Percentiles rank a stretch among this genome's conserved stretches.
phyloP scores from a whole-genome alignment of 345 rosid genomes.

The Adansonia digitata region DNA sequence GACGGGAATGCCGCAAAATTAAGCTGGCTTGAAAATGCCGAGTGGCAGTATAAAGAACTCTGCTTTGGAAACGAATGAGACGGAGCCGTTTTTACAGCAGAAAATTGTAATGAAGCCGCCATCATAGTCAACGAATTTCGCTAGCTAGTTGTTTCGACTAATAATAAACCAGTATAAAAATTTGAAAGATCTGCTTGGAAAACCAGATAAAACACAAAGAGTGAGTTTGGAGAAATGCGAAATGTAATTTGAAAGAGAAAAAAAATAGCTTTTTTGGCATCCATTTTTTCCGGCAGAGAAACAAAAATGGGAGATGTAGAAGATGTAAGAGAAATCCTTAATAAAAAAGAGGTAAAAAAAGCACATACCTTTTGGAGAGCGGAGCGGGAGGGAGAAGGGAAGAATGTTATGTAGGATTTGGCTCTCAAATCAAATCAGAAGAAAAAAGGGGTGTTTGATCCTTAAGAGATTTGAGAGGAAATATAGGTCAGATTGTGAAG shows the following conservation, averaged over 20 bases:
- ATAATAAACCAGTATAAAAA: neutral
- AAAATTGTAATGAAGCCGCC: slow-evolving; percentile 21
- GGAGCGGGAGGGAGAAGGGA: neutral
- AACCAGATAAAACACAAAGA: neutral
- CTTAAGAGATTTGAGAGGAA: neutral
- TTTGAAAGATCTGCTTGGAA: neutral
- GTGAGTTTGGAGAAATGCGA: neutral
- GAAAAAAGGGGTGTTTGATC: neutral
- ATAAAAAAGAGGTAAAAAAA: too few relatives aligned
- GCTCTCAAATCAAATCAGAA: neutral
- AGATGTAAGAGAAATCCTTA: neutral
- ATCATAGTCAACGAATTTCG: slow-evolving; percentile 4
- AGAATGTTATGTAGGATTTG: neutral
- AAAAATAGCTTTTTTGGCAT: neutral
- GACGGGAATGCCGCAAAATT: slow-evolving; percentile 13
- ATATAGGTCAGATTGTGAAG: neutral
- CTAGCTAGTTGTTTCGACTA: slow-evolving; percentile 19
- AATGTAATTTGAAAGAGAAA: neutral
- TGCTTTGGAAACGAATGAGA: neutral
- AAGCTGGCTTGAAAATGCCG: slow-evolving; percentile 16
- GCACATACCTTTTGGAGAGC: neutral
- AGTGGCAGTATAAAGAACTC: slow-evolving; percentile 6
- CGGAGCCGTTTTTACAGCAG: slow-evolving; percentile 9
- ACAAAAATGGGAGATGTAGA: neutral
- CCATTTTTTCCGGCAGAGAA: neutral